Evolutionary conservation across 2,329 filamentous ascomycete species (phyloP).

Genomic region (Xylariaceae sp.): DNA sequence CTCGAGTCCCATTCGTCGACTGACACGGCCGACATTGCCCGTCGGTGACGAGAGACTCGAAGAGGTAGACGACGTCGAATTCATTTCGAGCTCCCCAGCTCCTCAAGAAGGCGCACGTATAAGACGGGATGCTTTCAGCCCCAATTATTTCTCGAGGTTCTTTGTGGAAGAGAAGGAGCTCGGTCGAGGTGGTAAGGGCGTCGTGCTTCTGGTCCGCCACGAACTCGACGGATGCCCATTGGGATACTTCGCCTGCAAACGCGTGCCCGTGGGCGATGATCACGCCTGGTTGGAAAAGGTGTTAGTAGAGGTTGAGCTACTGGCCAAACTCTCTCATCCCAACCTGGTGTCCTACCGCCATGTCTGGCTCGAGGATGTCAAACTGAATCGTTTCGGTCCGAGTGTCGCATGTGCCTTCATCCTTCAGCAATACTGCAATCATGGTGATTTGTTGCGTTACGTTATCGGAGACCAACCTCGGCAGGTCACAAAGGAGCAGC

Average conservation of each 20-base stretch:
- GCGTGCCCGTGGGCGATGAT: constrained; percentile 92
- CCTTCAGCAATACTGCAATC: constrained; percentile 95
- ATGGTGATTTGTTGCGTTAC: constrained; percentile 86
- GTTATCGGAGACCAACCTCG: constrained; percentile 70
- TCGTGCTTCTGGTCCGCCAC: constrained; percentile 92
- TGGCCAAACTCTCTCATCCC: constrained; percentile 89
- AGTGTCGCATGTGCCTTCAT: constrained; percentile 95
- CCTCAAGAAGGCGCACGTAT: constrained; percentile 69
- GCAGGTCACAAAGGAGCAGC: constrained; percentile 74
- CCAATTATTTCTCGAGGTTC: constrained; percentile 89
- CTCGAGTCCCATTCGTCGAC: constrained; percentile 57
- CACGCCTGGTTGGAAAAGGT: constrained; percentile 95
- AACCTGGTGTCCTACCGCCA: constrained; percentile 97
- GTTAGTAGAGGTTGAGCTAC: constrained; percentile 86
- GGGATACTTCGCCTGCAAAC: constrained; percentile 93
- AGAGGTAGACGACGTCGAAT: constrained; percentile 47
- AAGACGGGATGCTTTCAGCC: constrained; percentile 83
- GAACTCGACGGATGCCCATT: constrained; percentile 86
- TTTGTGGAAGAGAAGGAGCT: constrained; percentile 88
- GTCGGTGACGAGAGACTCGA: constrained; percentile 29
- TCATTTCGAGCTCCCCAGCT: constrained; percentile 56
- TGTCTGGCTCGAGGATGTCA: constrained; percentile 92
- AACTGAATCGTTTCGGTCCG: constrained; percentile 83
- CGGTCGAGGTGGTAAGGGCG: constrained; percentile 89
- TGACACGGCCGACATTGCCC: constrained; percentile 50